phyloP scores from a whole-genome alignment of 768 basidiomycete genomes.

The Paxillus rubicundulus region DNA sequence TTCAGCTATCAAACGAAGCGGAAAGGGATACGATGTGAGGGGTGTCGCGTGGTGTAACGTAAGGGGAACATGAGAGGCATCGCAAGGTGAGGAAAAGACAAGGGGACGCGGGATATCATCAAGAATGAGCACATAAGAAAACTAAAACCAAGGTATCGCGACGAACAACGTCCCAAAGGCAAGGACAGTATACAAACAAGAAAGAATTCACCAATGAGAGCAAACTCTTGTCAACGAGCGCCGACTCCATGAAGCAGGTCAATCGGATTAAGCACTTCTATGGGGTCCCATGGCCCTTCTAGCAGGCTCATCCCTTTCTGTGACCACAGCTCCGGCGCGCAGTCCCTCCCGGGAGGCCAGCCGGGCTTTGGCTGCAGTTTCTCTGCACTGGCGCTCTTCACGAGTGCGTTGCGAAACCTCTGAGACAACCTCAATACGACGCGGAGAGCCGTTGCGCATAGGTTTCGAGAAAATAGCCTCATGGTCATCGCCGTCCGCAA shows the following conservation, averaged over 20 bases:
- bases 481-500: slow-evolving; percentile 2
- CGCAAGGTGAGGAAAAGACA: not conserved
- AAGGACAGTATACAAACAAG: not conserved
- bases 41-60: slow-evolving; percentile 8
- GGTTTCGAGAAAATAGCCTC: slow-evolving; percentile 8
- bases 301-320: slow-evolving; percentile 29
- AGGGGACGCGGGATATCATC: slow-evolving; percentile 5
- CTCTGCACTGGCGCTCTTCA: slow-evolving; percentile 26
- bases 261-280: slow-evolving; percentile 15
- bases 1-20: not conserved
- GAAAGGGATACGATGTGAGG: slow-evolving; percentile 6
- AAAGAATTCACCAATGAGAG: slow-evolving; percentile 7
- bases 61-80: slow-evolving; percentile 3
- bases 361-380: slow-evolving; percentile 19
- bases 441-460: not conserved
- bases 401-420: slow-evolving; percentile 14
- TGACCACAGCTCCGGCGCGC: slow-evolving; percentile 28
- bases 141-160: slow-evolving; percentile 12
- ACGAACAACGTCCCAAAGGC: slow-evolving; percentile 1
- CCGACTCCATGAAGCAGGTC: not conserved
- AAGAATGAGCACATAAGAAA: slow-evolving; percentile 1
- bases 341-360: slow-evolving; percentile 27
- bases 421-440: not conserved
- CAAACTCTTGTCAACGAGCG: not conserved
- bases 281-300: slow-evolving; percentile 31